Percentiles rank a stretch among this genome's conserved stretches.
Evolutionary conservation across 2,329 filamentous ascomycete species (phyloP).

Genomic region (Trichoderma hamatum): DNA sequence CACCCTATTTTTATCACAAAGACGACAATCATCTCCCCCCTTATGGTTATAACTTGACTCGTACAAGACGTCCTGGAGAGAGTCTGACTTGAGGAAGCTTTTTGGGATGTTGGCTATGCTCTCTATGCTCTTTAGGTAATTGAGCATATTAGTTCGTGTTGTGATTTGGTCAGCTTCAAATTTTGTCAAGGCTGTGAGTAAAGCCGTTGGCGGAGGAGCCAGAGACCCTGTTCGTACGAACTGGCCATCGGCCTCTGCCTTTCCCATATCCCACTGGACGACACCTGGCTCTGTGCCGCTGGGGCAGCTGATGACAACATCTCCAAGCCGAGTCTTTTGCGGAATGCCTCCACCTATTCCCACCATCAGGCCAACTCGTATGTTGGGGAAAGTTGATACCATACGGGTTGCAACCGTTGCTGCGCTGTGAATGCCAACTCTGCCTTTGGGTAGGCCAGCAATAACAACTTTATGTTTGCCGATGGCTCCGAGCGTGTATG

Average conservation of each 20-base stretch:
- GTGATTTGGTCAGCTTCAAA: neutral
- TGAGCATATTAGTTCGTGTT: neutral
- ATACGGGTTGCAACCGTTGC: neutral
- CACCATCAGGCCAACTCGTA: slow-evolving; percentile 6
- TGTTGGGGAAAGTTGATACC: neutral
- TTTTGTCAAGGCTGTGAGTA: neutral
- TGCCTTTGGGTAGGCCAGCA: neutral
- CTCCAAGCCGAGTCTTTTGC: neutral
- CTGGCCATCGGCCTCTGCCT: neutral
- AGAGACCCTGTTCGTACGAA: neutral
- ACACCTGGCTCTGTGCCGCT: neutral
- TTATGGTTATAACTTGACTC: neutral
- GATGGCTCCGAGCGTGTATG: neutral
- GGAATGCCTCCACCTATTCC: slow-evolving; percentile 9
- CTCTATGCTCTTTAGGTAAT: neutral
- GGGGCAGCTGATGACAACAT: slow-evolving; percentile 6
- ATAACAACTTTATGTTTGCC: slow-evolving; percentile 1
- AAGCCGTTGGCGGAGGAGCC: neutral
- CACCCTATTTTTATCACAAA: neutral
- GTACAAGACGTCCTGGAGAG: neutral
- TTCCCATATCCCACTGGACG: slow-evolving; percentile 5
- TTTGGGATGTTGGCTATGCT: neutral
- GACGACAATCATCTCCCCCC: neutral
- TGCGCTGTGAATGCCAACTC: neutral
- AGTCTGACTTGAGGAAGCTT: neutral